Conservation (phyloP, 2,329 filamentous ascomycete species). For the Aspergillus sp. region DNA sequence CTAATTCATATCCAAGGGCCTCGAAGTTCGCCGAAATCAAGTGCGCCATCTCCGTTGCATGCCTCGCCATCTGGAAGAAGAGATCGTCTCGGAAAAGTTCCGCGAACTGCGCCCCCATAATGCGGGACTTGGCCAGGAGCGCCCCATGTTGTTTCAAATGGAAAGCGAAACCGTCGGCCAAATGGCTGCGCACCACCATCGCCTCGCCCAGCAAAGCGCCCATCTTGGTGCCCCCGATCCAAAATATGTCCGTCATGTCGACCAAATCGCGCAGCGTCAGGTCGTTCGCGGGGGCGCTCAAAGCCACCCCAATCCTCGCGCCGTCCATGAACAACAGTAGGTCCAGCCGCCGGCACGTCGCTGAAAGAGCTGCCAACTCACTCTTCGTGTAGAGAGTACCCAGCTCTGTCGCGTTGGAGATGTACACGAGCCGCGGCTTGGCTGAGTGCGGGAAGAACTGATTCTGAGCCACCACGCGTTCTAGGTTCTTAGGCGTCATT, state of each 20-base stretch:
- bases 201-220: slow-evolving; percentile 53
- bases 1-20: slow-evolving; percentile 42
- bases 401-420: slow-evolving; percentile 54
- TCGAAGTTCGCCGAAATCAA: slow-evolving; percentile 47
- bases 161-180: slow-evolving; percentile 51
- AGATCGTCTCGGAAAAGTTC: slow-evolving; percentile 49
- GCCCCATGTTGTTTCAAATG: slow-evolving; percentile 55
- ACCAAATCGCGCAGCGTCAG: slow-evolving; percentile 47
- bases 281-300: slow-evolving; percentile 46
- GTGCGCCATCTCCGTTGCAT: slow-evolving; percentile 48
- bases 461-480: slow-evolving; percentile 47
- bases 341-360: slow-evolving; percentile 41
- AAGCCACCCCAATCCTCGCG: slow-evolving; percentile 46
- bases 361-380: slow-evolving; percentile 46
- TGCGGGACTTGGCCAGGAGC: slow-evolving; percentile 51
- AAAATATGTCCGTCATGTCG: slow-evolving; percentile 53
- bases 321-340: slow-evolving; percentile 52
- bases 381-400: slow-evolving; percentile 49
- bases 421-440: slow-evolving; percentile 52
- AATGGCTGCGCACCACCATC: slow-evolving; percentile 47
- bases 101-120: slow-evolving; percentile 52
- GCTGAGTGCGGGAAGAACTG: slow-evolving; percentile 55
- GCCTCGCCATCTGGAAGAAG: slow-evolving; percentile 48
- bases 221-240: slow-evolving; percentile 56
- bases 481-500: slow-evolving; percentile 45